Conservation (phyloP, 2,329 filamentous ascomycete species). For the Lithohypha guttulata region DNA sequence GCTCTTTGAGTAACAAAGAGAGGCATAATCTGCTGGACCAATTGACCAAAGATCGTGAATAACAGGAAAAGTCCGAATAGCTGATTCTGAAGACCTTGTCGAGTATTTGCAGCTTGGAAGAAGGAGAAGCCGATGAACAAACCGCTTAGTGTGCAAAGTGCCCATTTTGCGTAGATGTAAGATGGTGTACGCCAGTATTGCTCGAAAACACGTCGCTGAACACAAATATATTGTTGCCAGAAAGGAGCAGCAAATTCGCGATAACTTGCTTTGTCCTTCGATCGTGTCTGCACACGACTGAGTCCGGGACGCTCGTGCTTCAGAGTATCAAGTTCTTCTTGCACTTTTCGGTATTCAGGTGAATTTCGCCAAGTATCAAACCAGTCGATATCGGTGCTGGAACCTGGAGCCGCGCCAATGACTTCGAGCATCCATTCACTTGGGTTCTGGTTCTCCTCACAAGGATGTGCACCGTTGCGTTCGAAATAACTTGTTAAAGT, state of each 20-base stretch:
- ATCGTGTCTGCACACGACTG: slow-evolving; percentile 29
- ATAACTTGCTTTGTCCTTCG: slow-evolving; percentile 45
- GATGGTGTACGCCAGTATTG: slow-evolving; percentile 86
- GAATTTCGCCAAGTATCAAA: slow-evolving; percentile 51
- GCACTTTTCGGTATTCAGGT: slow-evolving; percentile 45
- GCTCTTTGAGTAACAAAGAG: slow-evolving; percentile 47
- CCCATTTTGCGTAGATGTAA: slow-evolving; percentile 76
- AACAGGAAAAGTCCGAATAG: slow-evolving; percentile 87
- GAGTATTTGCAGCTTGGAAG: slow-evolving; percentile 60
- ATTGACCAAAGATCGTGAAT: slow-evolving; percentile 62
- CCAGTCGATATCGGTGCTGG: slow-evolving; percentile 55
- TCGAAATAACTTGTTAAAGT: slow-evolving; percentile 55
- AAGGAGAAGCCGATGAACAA: slow-evolving; percentile 82
- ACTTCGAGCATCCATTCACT: slow-evolving; percentile 63
- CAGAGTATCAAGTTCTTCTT: slow-evolving; percentile 46
- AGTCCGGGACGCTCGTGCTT: slow-evolving; percentile 39
- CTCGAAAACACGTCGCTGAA: slow-evolving; percentile 66
- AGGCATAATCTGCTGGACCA: slow-evolving; percentile 46
- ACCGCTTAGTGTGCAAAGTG: slow-evolving; percentile 51
- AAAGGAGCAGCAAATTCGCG: slow-evolving; percentile 76
- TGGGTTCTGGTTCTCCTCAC: slow-evolving; percentile 55
- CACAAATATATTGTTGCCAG: slow-evolving; percentile 53
- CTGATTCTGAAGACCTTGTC: slow-evolving; percentile 78
- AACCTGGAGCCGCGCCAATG: slow-evolving; percentile 52
- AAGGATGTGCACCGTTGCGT: slow-evolving; percentile 49